Evolutionary conservation across 805 yeast species (phyloP), one percentile per base, ranked within the genome.

Genomic region (Zygosaccharomyces kombuchaensis): DNA sequence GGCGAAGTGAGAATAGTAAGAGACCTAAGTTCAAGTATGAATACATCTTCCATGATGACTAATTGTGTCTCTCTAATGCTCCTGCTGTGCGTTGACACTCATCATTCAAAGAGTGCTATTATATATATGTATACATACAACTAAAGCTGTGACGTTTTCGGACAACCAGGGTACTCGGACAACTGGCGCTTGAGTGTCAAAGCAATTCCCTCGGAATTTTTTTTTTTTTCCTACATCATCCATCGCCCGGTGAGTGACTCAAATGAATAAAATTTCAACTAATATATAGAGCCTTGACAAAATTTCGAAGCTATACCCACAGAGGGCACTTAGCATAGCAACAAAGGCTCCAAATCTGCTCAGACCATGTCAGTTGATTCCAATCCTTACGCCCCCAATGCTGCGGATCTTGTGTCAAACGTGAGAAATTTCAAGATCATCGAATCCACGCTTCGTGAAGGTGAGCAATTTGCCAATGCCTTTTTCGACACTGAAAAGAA

Each of bases 391-490:
- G 98, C 96, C 16, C 95, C 97, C 56, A 86, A 90, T 67, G 97
- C 97, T 47, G 80, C 87, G 43, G 99, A 91, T 73, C 87, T 73
- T 66, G 72, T 91, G 49, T 87, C 96, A 22, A 91, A 91, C 64
- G 98, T 91, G 31, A 76, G 83, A 53, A 81, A 78, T 54, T 91
- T 90, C 71, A 90, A 91, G 74, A 70, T 91, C 60, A 91, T 91
- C 63, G 99, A 91, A 72, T 87, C 96, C 19, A 91, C 99, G 6
- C 75, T 91, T 47, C 82, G 99, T 74, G 99, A 91, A 71, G 99
- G 99, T 67, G 99, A 91, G 72, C 99, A 91, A 71, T 91, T 91
- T 66, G 97, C 98, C 64, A 91, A 90, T 63, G 95, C 99, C 2
- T 93, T 91, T 69, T 91, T 91, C 75, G 73, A 82, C 59, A 87